phyloP scores from a whole-genome alignment of 192 early-diverging fungal species.

The Mycoemilia scoparia region DNA sequence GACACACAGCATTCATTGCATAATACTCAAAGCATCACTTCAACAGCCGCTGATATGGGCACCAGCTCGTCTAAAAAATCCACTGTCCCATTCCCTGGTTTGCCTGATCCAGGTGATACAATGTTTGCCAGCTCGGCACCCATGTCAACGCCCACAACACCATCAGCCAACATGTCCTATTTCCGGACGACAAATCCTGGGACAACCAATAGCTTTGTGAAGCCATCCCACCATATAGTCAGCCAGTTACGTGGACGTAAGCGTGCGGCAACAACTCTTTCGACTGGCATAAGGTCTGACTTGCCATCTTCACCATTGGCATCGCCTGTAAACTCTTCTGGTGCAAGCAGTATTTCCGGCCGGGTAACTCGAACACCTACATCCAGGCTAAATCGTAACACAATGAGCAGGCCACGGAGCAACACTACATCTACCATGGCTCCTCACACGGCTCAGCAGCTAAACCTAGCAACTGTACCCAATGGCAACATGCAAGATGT shows the following conservation, averaged over 20 bases:
- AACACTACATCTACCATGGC: background rate
- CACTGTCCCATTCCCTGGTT: no score
- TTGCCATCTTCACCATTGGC: background rate
- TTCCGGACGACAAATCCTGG: background rate
- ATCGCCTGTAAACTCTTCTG: background rate
- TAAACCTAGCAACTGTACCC: slow-evolving; percentile 1
- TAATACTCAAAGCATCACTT: no score
- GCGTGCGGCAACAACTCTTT: background rate
- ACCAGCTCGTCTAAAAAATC: no score
- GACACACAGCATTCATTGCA: no score
- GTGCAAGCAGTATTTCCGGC: no score
- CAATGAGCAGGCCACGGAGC: background rate
- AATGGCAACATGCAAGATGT: background rate
- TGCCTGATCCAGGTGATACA: no score
- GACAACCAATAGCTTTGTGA: background rate
- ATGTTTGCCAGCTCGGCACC: background rate
- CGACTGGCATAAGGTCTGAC: no score
- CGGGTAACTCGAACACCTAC: background rate
- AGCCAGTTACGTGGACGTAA: background rate
- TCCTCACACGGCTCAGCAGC: background rate
- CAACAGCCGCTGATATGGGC: no score
- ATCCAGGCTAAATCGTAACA: background rate
- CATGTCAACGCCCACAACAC: background rate
- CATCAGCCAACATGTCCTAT: background rate
- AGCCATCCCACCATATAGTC: background rate